These are phyloP conservation scores for Aspergillus proliferans DNA, from an alignment of 2,329 filamentous ascomycete genomes.

Conservation along the genomic window DNA sequence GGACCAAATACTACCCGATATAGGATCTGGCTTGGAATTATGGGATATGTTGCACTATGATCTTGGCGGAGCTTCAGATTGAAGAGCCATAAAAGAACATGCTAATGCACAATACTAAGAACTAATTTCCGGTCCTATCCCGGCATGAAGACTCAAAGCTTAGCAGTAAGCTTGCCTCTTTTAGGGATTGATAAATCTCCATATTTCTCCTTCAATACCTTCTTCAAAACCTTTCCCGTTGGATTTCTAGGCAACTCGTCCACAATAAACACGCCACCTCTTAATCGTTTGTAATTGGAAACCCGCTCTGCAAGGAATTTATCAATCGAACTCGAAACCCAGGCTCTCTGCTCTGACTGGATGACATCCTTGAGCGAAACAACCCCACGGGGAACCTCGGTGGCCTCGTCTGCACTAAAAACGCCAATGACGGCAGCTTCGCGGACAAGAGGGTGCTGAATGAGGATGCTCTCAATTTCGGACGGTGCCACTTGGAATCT, in stretches of 20 bases:
- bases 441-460: slow-evolving; percentile 28
- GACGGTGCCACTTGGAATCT: slow-evolving; percentile 33
- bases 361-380: not conserved
- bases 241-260: slow-evolving; percentile 12
- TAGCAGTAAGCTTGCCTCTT: not conserved
- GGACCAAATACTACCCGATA: not conserved
- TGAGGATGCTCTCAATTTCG: slow-evolving; percentile 33
- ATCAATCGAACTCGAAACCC: not conserved
- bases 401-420: slow-evolving; percentile 13
- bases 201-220: not conserved
- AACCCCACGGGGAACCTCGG: slow-evolving; percentile 5
- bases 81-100: not conserved
- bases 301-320: slow-evolving; percentile 8
- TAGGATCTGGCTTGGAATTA: not conserved
- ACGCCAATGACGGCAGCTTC: slow-evolving; percentile 37
- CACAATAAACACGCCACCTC: slow-evolving; percentile 9
- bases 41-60: not conserved
- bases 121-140: too few species aligned
- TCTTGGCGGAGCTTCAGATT: not conserved
- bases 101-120: too few species aligned
- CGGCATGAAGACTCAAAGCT: not conserved
- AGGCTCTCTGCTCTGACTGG: not conserved
- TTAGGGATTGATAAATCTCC: not conserved
- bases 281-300: slow-evolving; percentile 12
- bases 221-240: slow-evolving; percentile 12